Percentiles rank a stretch among this genome's conserved stretches.
Evolutionary conservation across 1,139 yeast genomes (phyloP).

Genomic region (Taphrina flavorubra): DNA sequence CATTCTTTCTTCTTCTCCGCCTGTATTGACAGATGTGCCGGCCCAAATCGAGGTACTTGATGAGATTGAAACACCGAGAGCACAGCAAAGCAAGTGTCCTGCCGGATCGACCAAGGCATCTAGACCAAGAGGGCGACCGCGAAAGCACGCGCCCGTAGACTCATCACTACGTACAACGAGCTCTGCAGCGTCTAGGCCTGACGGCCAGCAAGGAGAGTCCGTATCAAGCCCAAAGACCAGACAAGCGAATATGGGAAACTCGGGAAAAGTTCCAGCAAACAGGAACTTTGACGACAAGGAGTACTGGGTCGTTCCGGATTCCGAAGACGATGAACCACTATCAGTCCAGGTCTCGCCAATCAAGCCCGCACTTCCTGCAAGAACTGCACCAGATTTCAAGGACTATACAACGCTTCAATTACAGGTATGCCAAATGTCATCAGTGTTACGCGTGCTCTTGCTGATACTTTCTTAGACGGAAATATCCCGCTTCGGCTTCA

Average conservation of each 20-base stretch:
- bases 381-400: constrained; percentile 24
- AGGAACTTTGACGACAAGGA: background rate
- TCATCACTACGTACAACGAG: background rate
- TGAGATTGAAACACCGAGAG: background rate
- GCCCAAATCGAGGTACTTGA: background rate
- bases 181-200: background rate
- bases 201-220: background rate
- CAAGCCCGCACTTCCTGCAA: background rate
- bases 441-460: too few species aligned
- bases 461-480: constrained; percentile 25
- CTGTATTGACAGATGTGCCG: background rate
- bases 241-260: too few species aligned
- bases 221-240: background rate
- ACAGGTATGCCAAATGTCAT: constrained; percentile 17
- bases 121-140: background rate
- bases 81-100: background rate
- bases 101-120: background rate
- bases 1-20: background rate
- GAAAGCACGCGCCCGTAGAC: background rate
- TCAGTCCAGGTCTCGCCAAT: background rate
- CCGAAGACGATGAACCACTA: constrained; percentile 10
- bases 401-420: constrained; percentile 26
- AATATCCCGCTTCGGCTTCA: constrained; percentile 40
- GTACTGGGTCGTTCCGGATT: constrained; percentile 27
- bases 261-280: background rate